phyloP scores from a whole-genome alignment of 345 rosid species.

The Brassica rapa region DNA sequence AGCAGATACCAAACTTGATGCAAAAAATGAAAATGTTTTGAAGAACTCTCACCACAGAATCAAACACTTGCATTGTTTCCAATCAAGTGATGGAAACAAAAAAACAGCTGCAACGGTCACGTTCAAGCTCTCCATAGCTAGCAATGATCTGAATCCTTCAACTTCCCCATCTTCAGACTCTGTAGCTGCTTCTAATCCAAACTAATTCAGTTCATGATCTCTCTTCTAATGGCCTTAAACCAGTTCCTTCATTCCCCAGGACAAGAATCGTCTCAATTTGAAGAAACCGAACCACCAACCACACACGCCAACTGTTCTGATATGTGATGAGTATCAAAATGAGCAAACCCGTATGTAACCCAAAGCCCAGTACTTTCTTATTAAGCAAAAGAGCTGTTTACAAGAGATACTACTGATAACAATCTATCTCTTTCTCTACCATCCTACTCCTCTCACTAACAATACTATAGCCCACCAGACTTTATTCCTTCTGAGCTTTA shows the following conservation, averaged over 20 bases:
- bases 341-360: too few relatives aligned
- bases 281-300: too few relatives aligned
- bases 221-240: constrained; percentile 89
- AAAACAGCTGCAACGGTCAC: constrained; percentile 97
- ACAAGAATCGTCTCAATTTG: too few relatives aligned
- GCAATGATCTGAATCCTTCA: constrained; percentile 56
- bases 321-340: too few relatives aligned
- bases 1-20: constrained; percentile 10
- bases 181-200: constrained; percentile 46
- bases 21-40: background rate
- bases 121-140: constrained; percentile 97
- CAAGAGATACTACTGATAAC: too few relatives aligned
- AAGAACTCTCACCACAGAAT: constrained; percentile 3
- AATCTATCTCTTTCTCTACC: too few relatives aligned
- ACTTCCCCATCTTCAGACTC: constrained; percentile 44
- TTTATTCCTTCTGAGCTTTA: too few relatives aligned
- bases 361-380: too few relatives aligned
- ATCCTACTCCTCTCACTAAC: too few relatives aligned
- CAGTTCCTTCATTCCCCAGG: constrained; percentile 94
- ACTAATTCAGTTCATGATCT: constrained; percentile 83
- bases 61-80: constrained; percentile 42
- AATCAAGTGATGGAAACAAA: constrained; percentile 71
- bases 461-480: too few relatives aligned
- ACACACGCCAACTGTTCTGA: too few relatives aligned
- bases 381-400: too few relatives aligned